Percentiles rank a stretch among this genome's conserved stretches.
Evolutionary conservation across 306 rosid genomes (phyloP).

Genomic region (Parietaria judaica): DNA sequence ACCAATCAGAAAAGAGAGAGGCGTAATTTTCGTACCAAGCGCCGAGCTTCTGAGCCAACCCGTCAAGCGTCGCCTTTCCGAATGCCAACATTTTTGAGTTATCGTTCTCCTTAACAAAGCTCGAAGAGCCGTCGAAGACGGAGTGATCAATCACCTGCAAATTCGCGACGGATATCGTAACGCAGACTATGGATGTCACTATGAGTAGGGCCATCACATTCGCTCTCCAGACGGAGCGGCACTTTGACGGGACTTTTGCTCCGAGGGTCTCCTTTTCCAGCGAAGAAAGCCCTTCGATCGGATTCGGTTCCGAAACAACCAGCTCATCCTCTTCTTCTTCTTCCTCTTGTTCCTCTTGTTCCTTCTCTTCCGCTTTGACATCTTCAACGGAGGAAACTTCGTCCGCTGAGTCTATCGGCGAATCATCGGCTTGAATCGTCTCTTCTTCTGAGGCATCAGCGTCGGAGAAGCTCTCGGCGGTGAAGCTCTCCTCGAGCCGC

Average conservation of each 20-base stretch:
- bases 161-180: conserved; percentile 29
- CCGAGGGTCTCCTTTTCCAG: conserved; percentile 21
- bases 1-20: conserved; percentile 29
- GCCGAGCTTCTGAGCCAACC: conserved; percentile 22
- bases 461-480: conserved; percentile 46
- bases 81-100: conserved; percentile 23
- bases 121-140: conserved; percentile 21
- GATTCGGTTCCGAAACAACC: conserved; percentile 27
- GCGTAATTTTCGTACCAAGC: conserved; percentile 25
- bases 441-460: conserved; percentile 37
- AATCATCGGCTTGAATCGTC: conserved; percentile 41
- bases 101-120: conserved; percentile 19
- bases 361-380: background rate
- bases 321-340: conserved; percentile 11
- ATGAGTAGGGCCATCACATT: conserved; percentile 37
- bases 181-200: conserved; percentile 31
- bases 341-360: conserved; percentile 1
- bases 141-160: conserved; percentile 27
- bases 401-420: conserved; percentile 48
- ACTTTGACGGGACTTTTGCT: conserved; percentile 25
- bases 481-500: conserved; percentile 39
- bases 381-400: conserved; percentile 45
- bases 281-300: background rate
- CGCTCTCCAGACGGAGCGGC: conserved; percentile 24
- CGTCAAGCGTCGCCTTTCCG: conserved; percentile 37